Evolutionary conservation across 768 basidiomycete species (phyloP).

Genomic region (Pleurotus eryngii): DNA sequence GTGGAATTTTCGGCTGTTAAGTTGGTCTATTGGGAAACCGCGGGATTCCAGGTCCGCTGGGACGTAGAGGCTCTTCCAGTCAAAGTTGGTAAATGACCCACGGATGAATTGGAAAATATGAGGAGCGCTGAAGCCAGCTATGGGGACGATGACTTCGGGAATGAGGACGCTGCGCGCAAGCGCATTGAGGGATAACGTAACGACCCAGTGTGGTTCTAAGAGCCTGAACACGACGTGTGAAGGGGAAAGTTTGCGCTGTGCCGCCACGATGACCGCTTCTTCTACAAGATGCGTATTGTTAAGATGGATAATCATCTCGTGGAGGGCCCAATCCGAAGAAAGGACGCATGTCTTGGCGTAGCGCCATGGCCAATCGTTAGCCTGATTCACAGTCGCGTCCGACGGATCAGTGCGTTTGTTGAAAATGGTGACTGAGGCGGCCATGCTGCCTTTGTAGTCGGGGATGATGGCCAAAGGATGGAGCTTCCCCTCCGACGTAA

Average conservation of each 20-base stretch:
- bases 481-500: constrained; percentile 20
- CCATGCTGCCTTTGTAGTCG: constrained; percentile 25
- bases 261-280: constrained; percentile 27
- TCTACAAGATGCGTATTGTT: constrained; percentile 28
- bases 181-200: constrained; percentile 25
- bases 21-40: constrained; percentile 24
- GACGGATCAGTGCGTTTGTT: constrained; percentile 19
- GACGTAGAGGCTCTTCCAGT: constrained; percentile 22
- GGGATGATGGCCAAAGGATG: constrained; percentile 28
- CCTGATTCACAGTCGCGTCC: constrained; percentile 8
- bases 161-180: constrained; percentile 23
- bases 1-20: constrained; percentile 23
- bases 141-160: constrained; percentile 20
- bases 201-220: constrained; percentile 25
- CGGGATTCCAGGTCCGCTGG: constrained; percentile 25
- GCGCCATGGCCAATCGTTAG: constrained; percentile 29
- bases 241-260: constrained; percentile 20
- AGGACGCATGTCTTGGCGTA: constrained; percentile 29
- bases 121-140: constrained; percentile 16
- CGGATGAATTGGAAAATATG: constrained; percentile 18
- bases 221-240: constrained; percentile 24
- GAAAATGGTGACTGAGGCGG: constrained; percentile 24
- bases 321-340: constrained; percentile 25
- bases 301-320: constrained; percentile 26
- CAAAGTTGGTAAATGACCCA: constrained; percentile 19